Evolutionary conservation across 495 filamentous ascomycete species (phyloP).

Genomic region (Hypoxylon trugodes): DNA sequence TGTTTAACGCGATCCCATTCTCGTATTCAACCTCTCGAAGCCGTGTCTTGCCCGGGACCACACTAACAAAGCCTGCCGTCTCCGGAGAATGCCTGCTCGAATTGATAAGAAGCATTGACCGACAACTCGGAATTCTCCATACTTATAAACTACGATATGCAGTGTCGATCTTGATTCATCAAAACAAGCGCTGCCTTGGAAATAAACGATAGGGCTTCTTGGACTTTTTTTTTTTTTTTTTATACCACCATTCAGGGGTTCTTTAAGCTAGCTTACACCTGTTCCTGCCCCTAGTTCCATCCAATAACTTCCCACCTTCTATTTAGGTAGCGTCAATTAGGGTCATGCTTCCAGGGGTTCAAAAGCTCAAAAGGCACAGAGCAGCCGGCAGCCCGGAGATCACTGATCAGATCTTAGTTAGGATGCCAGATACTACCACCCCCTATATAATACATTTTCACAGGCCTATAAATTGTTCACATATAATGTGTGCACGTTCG

Average conservation of each 20-base stretch:
- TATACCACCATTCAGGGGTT: constrained; percentile 32
- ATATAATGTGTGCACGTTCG: background rate
- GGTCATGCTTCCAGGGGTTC: constrained; percentile 26
- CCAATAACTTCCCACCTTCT: constrained; percentile 33
- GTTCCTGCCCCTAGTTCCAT: constrained; percentile 24
- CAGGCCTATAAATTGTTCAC: constrained; percentile 1
- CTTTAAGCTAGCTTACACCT: constrained; percentile 7
- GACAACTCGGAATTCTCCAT: constrained; percentile 11
- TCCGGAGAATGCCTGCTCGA: constrained; percentile 7
- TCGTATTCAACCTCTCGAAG: constrained; percentile 19
- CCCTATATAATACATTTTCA: constrained; percentile 33
- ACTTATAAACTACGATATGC: constrained; percentile 17
- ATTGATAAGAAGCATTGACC: constrained; percentile 4
- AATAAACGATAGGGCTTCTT: constrained; percentile 14
- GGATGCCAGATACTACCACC: constrained; percentile 30
- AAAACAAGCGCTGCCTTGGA: constrained; percentile 23
- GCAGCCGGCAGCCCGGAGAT: constrained; percentile 37
- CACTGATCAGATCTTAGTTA: constrained; percentile 40
- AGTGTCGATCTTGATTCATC: constrained; percentile 24
- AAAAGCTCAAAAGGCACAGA: constrained; percentile 15
- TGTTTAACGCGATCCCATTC: background rate
- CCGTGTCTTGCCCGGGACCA: constrained; percentile 24
- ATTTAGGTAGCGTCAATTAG: constrained; percentile 13
- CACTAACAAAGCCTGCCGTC: constrained; percentile 1
- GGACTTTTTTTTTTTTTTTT: constrained; percentile 9